Evolutionary conservation across 805 yeast genomes (phyloP), one percentile per base, ranked within the genome.

Genomic region (Saturnispora diversa): DNA sequence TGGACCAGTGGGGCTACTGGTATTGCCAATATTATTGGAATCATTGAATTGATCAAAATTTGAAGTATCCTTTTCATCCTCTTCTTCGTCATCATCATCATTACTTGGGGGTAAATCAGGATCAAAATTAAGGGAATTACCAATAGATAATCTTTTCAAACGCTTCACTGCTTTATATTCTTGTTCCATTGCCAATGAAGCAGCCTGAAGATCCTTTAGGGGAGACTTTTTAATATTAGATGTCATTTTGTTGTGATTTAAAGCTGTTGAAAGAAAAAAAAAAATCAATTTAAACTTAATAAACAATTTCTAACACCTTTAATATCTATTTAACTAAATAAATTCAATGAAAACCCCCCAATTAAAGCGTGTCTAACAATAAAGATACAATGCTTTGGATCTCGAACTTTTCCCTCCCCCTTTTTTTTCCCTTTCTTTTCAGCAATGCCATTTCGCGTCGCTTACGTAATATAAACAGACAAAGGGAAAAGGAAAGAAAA

Each of bases 131-230:
- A 74, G 61, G 53, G 68, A 59, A 51, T 73, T 65, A 13, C 87
- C 92, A 39, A 84, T 80, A 0, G 86, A 78, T 13, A 81, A 64
- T 44, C 94, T 65, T 55, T 84, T 84, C 48, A 84, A 62, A 16
- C 84, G 82, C 27, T 81, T 75, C 45, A 84, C 84, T 56, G 78
- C 76, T 58, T 77, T 75, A 46, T 81, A 69, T 54, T 84, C 92
- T 45, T 75, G 77, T 52, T 83, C 85, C 34, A 84, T 74, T 5
- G 86, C 85, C 50, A 77, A 77, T 3, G 85, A 87, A 2, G 94
- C 94, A 26, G 73, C 70, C 31, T 66, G 40, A 50, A 37, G 68
- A 65, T 52, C 74, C 63, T 41, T 58, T 20, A 50, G 56, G 3
- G 60, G 51, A n/a, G 62, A 55, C 43, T 30, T 30, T 20, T 30